These are phyloP conservation scores for Cynara cardunculus DNA, from an alignment of 129 eudicot genomes.

Conservation along the genomic window DNA sequence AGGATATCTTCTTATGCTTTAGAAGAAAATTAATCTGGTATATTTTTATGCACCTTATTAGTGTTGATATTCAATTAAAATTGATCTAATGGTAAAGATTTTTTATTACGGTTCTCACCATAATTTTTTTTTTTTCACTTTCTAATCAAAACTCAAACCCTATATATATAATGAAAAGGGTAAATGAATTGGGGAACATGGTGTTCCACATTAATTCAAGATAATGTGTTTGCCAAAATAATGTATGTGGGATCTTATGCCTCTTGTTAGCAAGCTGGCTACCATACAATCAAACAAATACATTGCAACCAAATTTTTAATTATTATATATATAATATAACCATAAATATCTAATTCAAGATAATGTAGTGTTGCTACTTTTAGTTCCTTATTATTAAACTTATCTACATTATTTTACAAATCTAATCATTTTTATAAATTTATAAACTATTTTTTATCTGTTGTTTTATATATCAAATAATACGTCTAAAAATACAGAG, in stretches of 20 bases:
- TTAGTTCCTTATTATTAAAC: not conserved
- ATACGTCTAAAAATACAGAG: not conserved
- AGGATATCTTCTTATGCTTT: too few relatives aligned
- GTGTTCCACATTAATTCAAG: constrained; percentile 5
- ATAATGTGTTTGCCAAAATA: constrained; percentile 11
- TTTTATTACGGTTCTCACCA: too few relatives aligned
- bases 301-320: constrained; percentile 2
- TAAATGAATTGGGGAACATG: constrained; percentile 11
- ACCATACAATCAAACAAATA: not conserved
- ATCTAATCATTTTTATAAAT: too few relatives aligned
- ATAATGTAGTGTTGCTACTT: not conserved
- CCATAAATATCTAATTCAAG: not conserved
- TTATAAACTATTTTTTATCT: too few relatives aligned
- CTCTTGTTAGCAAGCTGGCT: constrained; percentile 19
- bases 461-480: not conserved
- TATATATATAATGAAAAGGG: not conserved
- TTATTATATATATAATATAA: not conserved
- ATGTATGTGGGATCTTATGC: constrained; percentile 23
- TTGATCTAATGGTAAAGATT: too few relatives aligned
- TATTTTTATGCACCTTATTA: too few relatives aligned
- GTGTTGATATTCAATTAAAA: too few relatives aligned
- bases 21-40: too few relatives aligned
- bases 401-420: not conserved
- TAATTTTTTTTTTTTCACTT: too few relatives aligned
- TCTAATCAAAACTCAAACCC: too few relatives aligned